Base-by-base conservation (phyloP, 768 basidiomycete species). In the Suillus lakei region DNA sequence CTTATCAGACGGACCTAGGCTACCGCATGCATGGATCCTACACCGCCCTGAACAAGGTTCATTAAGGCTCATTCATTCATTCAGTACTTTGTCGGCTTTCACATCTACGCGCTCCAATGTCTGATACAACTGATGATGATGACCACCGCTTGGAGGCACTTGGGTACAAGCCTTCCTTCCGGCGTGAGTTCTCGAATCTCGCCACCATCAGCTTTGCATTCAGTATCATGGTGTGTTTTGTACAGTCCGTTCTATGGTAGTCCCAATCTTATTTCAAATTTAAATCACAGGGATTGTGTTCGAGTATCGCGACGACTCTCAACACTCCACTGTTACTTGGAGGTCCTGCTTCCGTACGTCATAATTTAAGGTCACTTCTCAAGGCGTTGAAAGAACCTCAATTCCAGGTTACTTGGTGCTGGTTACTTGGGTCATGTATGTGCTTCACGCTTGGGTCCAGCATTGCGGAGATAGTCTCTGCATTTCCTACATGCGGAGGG, bases 111-210 rank as follows among this genome's bases (percentile, higher is more conserved):
- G 15, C 61, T 28, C 9, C n/a, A 48, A 70, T 70, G 69, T 43
- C 54, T 18, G 13, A 2, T 30, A 41, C 21, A 30, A 55, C 48
- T 26, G 55, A 43, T 13, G 81, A 88, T 62, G 90, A 91, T 73
- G 88, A 91, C 78, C 83, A 80, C 72, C 84, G 86, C 71, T 82
- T 91, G 46, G 81, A 88, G 63, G 87, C 85, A 18, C 74, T 91
- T 70, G 90, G 90, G 23, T 91, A 91, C 71, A 86, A 88, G 71
- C 90, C 90, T 48, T 91, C 90, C 18, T 95, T 95, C 82, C 88
- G 87, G 75, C 84, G 93, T 64, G 93, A 95, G 81, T 95, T 95
- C 70, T 87, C 90, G 8, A 92, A 92, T 71, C 76, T 93, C 38
- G 90, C 90, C n/a, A 92, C 91, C 66, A 90, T 90, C 67, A 66